Conservation (phyloP, 2,329 filamentous ascomycete genomes). For the Beauveria pseudobassiana region DNA sequence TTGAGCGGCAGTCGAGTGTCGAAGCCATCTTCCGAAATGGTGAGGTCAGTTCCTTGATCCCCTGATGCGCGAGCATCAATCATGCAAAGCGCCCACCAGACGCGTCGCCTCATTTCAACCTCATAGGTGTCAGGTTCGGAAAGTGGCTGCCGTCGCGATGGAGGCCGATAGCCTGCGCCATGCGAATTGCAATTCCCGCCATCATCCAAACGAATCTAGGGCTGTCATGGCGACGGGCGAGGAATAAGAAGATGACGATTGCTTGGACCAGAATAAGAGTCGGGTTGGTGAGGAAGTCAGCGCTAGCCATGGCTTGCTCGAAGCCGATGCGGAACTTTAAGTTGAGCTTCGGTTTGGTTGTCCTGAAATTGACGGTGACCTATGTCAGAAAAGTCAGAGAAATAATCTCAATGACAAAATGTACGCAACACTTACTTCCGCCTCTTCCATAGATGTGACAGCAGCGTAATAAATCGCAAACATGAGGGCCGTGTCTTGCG, state of each 20-base stretch:
- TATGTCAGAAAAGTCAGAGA: constrained; percentile 15
- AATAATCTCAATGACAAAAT: neutral
- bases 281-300: constrained; percentile 52
- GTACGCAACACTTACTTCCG: constrained; percentile 35
- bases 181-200: constrained; percentile 52
- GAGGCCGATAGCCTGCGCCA: constrained; percentile 46
- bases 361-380: constrained; percentile 43
- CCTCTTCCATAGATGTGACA: constrained; percentile 48
- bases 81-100: constrained; percentile 55
- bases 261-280: constrained; percentile 55
- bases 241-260: constrained; percentile 49
- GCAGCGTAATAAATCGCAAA: constrained; percentile 52
- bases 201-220: constrained; percentile 54
- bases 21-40: constrained; percentile 36
- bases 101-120: constrained; percentile 52
- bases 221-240: constrained; percentile 44
- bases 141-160: constrained; percentile 50
- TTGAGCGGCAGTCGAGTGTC: constrained; percentile 50
- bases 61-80: constrained; percentile 54
- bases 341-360: constrained; percentile 36
- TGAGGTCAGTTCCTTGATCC: constrained; percentile 47
- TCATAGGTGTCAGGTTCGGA: constrained; percentile 48
- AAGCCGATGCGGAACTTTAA: constrained; percentile 45
- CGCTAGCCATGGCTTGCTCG: constrained; percentile 53
- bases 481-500: constrained; percentile 43